Conservation (phyloP, 2,329 filamentous ascomycete species). For the Penicillium corylophilum region DNA sequence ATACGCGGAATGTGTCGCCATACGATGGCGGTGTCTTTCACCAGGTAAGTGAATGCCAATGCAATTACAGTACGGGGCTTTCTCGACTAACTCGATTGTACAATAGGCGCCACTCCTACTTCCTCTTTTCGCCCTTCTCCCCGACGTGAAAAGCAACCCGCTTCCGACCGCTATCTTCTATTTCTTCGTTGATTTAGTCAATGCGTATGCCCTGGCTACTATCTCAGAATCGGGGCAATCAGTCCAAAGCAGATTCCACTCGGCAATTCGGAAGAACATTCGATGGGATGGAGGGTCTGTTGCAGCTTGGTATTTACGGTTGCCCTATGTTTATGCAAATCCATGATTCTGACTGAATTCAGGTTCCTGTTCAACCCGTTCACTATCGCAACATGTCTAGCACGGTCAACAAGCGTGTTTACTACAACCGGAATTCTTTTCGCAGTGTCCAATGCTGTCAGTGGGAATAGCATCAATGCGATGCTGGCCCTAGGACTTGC, state of each 20-base stretch:
- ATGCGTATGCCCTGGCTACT: slow-evolving; percentile 72
- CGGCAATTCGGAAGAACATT: slow-evolving; percentile 73
- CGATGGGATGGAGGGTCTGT: slow-evolving; percentile 73
- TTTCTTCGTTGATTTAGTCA: slow-evolving; percentile 74
- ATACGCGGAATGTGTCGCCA: slow-evolving; percentile 92
- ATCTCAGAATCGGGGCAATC: slow-evolving; percentile 83
- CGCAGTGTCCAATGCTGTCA: slow-evolving; percentile 76
- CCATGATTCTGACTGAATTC: slow-evolving; percentile 8
- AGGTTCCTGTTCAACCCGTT: slow-evolving; percentile 95
- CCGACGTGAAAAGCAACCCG: slow-evolving; percentile 64
- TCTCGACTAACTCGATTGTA: slow-evolving; percentile 7
- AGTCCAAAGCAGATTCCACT: slow-evolving; percentile 69
- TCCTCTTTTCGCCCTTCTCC: slow-evolving; percentile 85
- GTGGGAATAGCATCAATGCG: slow-evolving; percentile 69
- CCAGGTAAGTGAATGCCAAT: slow-evolving; percentile 48
- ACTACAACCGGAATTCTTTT: slow-evolving; percentile 84
- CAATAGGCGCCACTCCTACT: slow-evolving; percentile 79
- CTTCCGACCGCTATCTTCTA: slow-evolving; percentile 79
- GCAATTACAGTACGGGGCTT: background rate
- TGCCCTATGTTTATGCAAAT: background rate
- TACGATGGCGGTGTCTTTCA: slow-evolving; percentile 89
- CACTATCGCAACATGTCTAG: slow-evolving; percentile 85
- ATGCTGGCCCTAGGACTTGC: slow-evolving; percentile 85
- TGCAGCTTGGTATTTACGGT: slow-evolving; percentile 67
- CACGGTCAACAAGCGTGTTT: slow-evolving; percentile 83